These are phyloP conservation scores for Naumovozyma dairenensis DNA, from an alignment of 805 yeast genomes.

Conservation along the genomic window DNA sequence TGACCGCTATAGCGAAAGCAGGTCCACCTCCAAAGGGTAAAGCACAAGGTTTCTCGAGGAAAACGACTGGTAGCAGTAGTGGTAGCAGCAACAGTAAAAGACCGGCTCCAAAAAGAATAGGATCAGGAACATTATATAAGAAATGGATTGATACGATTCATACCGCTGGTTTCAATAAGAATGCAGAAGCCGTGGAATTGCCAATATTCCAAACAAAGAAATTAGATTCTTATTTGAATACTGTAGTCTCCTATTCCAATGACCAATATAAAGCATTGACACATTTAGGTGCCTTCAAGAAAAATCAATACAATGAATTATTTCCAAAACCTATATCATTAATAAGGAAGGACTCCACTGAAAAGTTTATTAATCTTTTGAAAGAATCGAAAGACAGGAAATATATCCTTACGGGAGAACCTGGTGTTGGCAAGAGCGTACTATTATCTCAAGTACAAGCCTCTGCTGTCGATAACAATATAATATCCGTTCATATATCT, in stretches of 20 bases:
- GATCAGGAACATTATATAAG: slow-evolving; percentile 26
- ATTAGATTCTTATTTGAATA: slow-evolving; percentile 13
- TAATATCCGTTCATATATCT: slow-evolving; percentile 56
- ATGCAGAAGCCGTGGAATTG: slow-evolving; percentile 19
- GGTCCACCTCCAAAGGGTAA: slow-evolving; percentile 14
- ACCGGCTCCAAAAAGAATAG: slow-evolving; percentile 19
- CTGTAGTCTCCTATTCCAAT: slow-evolving; percentile 34
- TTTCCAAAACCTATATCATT: slow-evolving; percentile 52
- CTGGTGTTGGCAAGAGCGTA: slow-evolving; percentile 76
- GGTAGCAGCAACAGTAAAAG: slow-evolving; percentile 11
- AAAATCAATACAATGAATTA: slow-evolving; percentile 58
- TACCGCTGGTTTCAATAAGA: slow-evolving; percentile 23
- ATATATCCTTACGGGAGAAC: slow-evolving; percentile 51
- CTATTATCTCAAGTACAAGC: slow-evolving; percentile 47
- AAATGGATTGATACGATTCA: slow-evolving; percentile 27
- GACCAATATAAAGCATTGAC: slow-evolving; percentile 36
- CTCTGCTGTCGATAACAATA: slow-evolving; percentile 35
- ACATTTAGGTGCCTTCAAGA: slow-evolving; percentile 54
- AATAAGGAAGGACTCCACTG: slow-evolving; percentile 41
- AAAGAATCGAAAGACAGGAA: slow-evolving; percentile 37
- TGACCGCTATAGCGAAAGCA: slow-evolving; percentile 9
- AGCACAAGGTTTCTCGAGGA: slow-evolving; percentile 26
- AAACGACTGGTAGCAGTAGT: slow-evolving; percentile 5
- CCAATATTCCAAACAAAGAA: slow-evolving; percentile 15
- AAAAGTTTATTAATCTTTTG: slow-evolving; percentile 33